phyloP scores from a whole-genome alignment of 2,329 filamentous ascomycete species.

The Cordyceps cateniannulata region DNA sequence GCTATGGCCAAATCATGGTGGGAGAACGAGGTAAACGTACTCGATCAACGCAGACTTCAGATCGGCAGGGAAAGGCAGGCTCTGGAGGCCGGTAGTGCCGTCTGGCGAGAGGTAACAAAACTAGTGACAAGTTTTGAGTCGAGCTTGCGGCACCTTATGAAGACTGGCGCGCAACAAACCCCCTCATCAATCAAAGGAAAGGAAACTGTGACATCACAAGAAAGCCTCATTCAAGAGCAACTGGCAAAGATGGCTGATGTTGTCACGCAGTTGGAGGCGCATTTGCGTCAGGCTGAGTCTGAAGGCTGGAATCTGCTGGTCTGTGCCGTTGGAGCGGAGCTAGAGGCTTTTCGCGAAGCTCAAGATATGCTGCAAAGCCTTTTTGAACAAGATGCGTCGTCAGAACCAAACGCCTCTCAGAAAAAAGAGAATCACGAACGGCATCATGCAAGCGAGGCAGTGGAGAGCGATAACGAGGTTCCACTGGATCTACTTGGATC shows the following conservation, averaged over 20 bases:
- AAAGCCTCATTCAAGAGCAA: slow-evolving; percentile 38
- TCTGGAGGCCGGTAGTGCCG: slow-evolving; percentile 56
- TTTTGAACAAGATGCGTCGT: slow-evolving; percentile 3
- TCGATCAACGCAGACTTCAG: slow-evolving; percentile 47
- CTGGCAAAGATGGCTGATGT: slow-evolving; percentile 51
- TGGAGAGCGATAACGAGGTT: slow-evolving; percentile 19
- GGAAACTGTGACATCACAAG: slow-evolving; percentile 24
- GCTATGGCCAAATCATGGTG: slow-evolving; percentile 68
- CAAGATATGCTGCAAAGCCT: slow-evolving; percentile 43
- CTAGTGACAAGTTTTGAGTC: slow-evolving; percentile 60
- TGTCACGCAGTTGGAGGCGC: slow-evolving; percentile 47
- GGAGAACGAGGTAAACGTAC: slow-evolving; percentile 52
- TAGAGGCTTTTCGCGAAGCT: slow-evolving; percentile 60
- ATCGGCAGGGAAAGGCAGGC: slow-evolving; percentile 58
- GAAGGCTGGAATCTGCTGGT: slow-evolving; percentile 69
- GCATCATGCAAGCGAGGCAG: neutral
- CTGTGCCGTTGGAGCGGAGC: slow-evolving; percentile 67
- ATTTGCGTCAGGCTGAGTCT: slow-evolving; percentile 48
- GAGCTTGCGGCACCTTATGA: slow-evolving; percentile 51
- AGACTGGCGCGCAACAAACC: slow-evolving; percentile 15
- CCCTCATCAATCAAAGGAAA: slow-evolving; percentile 22
- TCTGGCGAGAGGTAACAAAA: slow-evolving; percentile 59
- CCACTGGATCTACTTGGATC: slow-evolving; percentile 28
- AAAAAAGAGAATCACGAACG: neutral
- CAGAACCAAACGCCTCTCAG: slow-evolving; percentile 6